Evolutionary conservation across 768 basidiomycete species (phyloP).

Genomic region (Coprinopsis strossmayeri): DNA sequence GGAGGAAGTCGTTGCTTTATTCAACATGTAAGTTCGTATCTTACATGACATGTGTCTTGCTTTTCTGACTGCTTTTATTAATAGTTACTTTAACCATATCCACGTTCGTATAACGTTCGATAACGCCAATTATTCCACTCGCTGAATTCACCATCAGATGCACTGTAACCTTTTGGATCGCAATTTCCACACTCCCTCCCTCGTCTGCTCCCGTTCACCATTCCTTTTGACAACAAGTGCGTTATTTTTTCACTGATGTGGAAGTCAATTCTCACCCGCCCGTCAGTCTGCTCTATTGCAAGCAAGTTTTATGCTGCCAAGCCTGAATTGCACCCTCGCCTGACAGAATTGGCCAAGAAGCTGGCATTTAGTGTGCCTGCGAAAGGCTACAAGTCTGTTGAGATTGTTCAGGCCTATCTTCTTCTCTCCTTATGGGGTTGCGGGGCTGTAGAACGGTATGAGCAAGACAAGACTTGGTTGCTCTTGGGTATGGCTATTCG

Average conservation of each 20-base stretch:
- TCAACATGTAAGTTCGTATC: slow-evolving; percentile 65
- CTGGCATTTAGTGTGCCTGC: slow-evolving; percentile 86
- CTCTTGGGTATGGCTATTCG: slow-evolving; percentile 82
- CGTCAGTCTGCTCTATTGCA: slow-evolving; percentile 87
- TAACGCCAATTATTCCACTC: slow-evolving; percentile 21
- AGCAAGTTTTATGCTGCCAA: slow-evolving; percentile 82
- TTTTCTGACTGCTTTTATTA: slow-evolving; percentile 10
- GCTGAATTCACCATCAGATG: slow-evolving; percentile 36
- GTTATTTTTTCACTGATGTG: slow-evolving; percentile 31
- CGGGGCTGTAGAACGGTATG: slow-evolving; percentile 92
- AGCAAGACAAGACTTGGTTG: slow-evolving; percentile 94
- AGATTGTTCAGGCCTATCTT: slow-evolving; percentile 93
- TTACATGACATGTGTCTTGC: slow-evolving; percentile 1
- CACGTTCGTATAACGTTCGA: too few species aligned
- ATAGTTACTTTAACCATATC: slow-evolving; percentile 75
- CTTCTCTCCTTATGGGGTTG: slow-evolving; percentile 86
- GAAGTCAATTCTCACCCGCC: slow-evolving; percentile 1
- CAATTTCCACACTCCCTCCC: slow-evolving; percentile 88
- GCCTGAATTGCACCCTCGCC: slow-evolving; percentile 72
- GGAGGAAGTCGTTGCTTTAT: slow-evolving; percentile 87
- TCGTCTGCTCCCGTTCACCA: slow-evolving; percentile 91
- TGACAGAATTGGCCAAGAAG: slow-evolving; percentile 79
- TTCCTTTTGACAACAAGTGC: slow-evolving; percentile 90
- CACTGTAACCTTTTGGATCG: slow-evolving; percentile 79
- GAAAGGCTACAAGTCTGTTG: slow-evolving; percentile 85